Evolutionary conservation across 1,284 basidiomycete genomes (phyloP), one percentile per base, ranked within the genome.

Genomic region (Golubevia sp.): DNA sequence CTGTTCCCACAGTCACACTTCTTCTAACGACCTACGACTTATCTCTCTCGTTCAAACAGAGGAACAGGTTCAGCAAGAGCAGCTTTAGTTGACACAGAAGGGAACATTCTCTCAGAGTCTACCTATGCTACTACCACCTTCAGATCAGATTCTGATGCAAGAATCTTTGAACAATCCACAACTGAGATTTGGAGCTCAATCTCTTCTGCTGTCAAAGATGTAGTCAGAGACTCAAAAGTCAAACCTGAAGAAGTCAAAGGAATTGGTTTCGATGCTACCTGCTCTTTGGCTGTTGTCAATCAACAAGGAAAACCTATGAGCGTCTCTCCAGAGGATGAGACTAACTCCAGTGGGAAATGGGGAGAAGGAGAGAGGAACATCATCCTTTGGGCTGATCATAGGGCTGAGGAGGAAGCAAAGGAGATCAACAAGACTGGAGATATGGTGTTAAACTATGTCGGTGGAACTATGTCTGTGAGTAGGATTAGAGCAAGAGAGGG

Each of bases 361-460:
- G 50, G 63, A n/a, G 18, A 21, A 15, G 63, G 15, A 23, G 23
- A 50, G 62, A 3, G 69, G 64, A 80, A 77, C 59, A 62, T 77
- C 4, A 77, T 81, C 49, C 64, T 76, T 24, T 84, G 81, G 79
- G 80, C 76, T 1, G 93, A 96, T 84, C 96, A 98, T 84, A 89
- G 96, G 55, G 96, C 97, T 0, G 91, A 94, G 85, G 88, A 90
- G 73, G 94, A 99, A 84, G 95, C 96, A 0, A 89, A 92, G 49
- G 82, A 90, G 49, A 97, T 99, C 87, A 99, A 98, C 83, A 86
- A 86, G 30, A 92, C 91, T 1, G 91, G 90, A 1, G 92, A 91
- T 59, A 88, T 90, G 38, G 94, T 97, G 49, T 87, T 99, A 68
- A 90, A 95, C 70, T 99, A 96, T 84, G 95, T 99, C 49, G 96